Evolutionary conservation across 2,329 filamentous ascomycete species (phyloP), one percentile per base, ranked within the genome.

Genomic region (Berkeleyomyces basicola): DNA sequence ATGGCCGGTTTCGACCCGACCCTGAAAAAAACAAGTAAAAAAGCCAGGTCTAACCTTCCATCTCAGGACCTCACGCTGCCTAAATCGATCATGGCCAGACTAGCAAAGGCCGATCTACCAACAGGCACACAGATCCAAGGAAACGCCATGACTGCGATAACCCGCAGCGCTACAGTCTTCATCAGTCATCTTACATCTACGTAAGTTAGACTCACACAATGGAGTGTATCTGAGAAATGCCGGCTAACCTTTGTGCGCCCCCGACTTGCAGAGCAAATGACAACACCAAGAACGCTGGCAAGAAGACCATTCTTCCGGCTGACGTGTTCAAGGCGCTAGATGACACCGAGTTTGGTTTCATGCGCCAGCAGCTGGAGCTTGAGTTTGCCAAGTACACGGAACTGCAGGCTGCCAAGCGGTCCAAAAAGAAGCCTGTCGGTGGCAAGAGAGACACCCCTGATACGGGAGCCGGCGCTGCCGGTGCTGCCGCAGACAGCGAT

Each of bases 41-140:
- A 10, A 4, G 36, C 7, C n/a, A 40, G 36, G 14, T 37, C 60
- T 65, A 44, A 63, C 49, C 4, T 3, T 49, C 42, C n/a, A 37
- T 44, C 39, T 33, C 51, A 88, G 84, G 88, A 92, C 70, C 80
- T 91, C 63, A 84, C 79, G 65, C 78, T 93, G 11, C 88, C 88
- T 40, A 90, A 88, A 70, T 90, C 87, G 5, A 90, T 92, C 73
- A 85, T 92, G 67, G 87, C 86, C 61, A 80, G 88, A 61, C 78
- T 93, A 42, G 86, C 87, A 47, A 92, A 92, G 74, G 86, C 87
- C 47, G 87, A 89, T 4, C 76, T 93, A 4, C 88, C 88, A 0
- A 79, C 87, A 4, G 90, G 90, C 70, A 91, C 88, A 4, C 86
- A 90, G 73, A 88, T 92, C 58, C 87, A 92, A 71, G 88, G 85